Evolutionary conservation across 352 stramenopile species (phyloP), one percentile per base, ranked within the genome.

Genomic region (Phytophthora ohioensis): DNA sequence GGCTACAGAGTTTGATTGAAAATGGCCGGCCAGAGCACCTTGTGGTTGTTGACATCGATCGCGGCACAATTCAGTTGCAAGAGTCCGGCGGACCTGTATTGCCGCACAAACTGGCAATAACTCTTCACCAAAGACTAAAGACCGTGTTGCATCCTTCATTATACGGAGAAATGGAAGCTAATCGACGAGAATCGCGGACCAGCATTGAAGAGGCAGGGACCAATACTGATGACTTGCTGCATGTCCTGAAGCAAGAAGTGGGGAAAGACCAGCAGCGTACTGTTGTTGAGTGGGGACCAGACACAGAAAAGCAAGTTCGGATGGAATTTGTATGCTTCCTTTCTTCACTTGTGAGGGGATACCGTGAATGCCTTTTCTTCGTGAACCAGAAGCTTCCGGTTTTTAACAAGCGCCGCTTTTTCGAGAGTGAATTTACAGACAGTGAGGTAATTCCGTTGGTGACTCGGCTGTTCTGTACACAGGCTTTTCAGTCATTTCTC

Each of bases 401-500:
- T n/a, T 95, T 95, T 65, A 94, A 95, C 78, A 94, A 95, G 62
- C 85, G 87, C 3, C 76, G 88, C 1, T 95, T 93, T 66, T 88
- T 94, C 43, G 68, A 88, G 10, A 92, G 70, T 17, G 79, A 84
- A 57, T 74, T 76, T 0, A 69, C 59, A 13, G 85, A 92, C 49
- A 90, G 58, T 55, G 85, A 95, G 35, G 79, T 89, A 4, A 76
- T 80, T 15, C 86, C 88, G 21, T 84, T 95, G 39, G 70, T 91
- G 55, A 90, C 87, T 17, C 76, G 81, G 30, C 13, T 95, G 2
- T 89, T 95, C 6, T 81, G 73, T 35, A 94, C 88, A 0, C 88
- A 95, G 64, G 75, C 88, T 5, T 95, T 94, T 54, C 87, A 95
- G 52, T 56, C 82, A 2, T 95, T 95, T 79, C 73, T 95, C 0